Conservation (phyloP, 176 grass and related monocot species). For the Aegilops bicornis region DNA sequence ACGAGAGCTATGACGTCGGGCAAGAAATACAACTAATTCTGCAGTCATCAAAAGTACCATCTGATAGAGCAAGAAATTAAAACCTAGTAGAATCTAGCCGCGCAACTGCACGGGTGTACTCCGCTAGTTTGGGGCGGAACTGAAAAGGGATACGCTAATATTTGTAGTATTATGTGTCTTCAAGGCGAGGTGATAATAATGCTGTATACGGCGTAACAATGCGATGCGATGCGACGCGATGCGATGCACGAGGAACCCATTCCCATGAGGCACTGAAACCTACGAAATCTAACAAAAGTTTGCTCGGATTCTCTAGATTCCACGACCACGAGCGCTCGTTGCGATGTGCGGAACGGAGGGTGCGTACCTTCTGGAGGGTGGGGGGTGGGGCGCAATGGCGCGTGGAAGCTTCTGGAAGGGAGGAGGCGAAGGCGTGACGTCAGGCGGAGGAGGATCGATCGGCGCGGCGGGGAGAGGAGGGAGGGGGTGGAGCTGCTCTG, state of each 20-base stretch:
- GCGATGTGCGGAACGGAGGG: not conserved
- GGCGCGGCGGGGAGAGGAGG: not conserved
- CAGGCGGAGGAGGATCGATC: not conserved
- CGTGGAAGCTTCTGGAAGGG: conserved; percentile 14
- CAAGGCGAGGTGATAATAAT: not conserved
- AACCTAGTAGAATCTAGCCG: not conserved
- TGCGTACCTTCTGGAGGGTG: conserved; percentile 12
- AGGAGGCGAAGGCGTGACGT: not conserved
- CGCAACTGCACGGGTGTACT: not conserved
- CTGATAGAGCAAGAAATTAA: not conserved
- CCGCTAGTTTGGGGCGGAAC: not conserved
- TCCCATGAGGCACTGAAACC: not conserved
- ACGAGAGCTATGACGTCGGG: not conserved
- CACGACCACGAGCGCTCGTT: not conserved
- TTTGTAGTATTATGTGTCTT: not conserved
- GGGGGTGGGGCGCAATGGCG: not conserved
- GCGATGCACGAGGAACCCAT: not conserved
- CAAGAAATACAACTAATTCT: not conserved
- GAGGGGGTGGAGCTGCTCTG: not conserved
- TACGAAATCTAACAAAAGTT: not conserved
- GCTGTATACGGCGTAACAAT: not conserved
- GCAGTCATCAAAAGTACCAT: not conserved
- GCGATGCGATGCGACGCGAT: not conserved
- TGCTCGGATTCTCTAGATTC: not conserved
- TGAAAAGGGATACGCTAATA: not conserved